These are phyloP conservation scores for Daldinia vernicosa DNA, from an alignment of 495 filamentous ascomycete genomes.

Conservation along the genomic window DNA sequence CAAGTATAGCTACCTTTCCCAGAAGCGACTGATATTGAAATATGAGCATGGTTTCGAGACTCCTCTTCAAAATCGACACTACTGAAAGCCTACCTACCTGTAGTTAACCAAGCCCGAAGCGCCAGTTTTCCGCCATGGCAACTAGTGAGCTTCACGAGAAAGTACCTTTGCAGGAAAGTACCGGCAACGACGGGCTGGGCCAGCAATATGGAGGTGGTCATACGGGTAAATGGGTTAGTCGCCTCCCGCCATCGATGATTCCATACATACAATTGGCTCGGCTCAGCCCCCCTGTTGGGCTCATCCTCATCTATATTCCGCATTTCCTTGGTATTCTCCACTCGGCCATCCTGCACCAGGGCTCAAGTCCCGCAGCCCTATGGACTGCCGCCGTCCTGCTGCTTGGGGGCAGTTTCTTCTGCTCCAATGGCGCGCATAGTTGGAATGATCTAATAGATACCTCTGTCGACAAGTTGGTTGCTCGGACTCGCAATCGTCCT, in stretches of 20 bases:
- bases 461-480: slow-evolving; percentile 44
- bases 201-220: slow-evolving; percentile 35
- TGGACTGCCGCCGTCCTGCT: slow-evolving; percentile 25
- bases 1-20: neutral
- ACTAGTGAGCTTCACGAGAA: neutral
- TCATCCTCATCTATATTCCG: slow-evolving; percentile 49
- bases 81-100: neutral
- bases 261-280: slow-evolving; percentile 50
- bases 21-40: neutral
- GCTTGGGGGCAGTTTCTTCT: slow-evolving; percentile 50
- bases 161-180: neutral
- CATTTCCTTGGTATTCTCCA: slow-evolving; percentile 48
- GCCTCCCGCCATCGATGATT: slow-evolving; percentile 35
- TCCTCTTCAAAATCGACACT: neutral
- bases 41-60: neutral
- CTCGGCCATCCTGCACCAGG: slow-evolving; percentile 37
- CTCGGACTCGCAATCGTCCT: slow-evolving; percentile 46
- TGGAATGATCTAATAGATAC: slow-evolving; percentile 55
- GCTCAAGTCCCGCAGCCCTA: slow-evolving; percentile 8
- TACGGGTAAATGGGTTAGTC: slow-evolving; percentile 35
- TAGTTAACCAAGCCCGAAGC: neutral
- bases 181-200: neutral
- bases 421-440: slow-evolving; percentile 47
- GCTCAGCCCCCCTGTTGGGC: slow-evolving; percentile 44
- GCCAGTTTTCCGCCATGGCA: neutral